phyloP scores from a whole-genome alignment of 768 basidiomycete genomes.

The Tricholoma furcatifolium region DNA sequence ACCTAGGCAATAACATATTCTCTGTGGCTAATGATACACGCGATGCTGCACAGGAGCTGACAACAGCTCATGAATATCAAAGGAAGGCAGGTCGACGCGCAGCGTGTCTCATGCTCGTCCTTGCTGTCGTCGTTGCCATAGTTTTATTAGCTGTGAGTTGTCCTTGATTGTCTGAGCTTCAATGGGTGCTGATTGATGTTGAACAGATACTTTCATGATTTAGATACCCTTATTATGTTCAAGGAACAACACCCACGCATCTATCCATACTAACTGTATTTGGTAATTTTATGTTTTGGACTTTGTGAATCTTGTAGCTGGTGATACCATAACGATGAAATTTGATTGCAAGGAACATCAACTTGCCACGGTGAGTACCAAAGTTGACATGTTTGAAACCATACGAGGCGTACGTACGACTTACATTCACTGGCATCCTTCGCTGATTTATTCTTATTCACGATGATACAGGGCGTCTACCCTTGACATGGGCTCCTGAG shows the following conservation, averaged over 20 bases:
- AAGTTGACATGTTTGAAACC: no score
- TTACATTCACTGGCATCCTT: no score
- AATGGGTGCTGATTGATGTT: neutral
- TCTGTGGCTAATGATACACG: slow-evolving; percentile 82
- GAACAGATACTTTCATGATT: slow-evolving; percentile 13
- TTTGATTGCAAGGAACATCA: no score
- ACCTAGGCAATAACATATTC: slow-evolving; percentile 91
- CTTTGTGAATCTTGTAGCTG: neutral
- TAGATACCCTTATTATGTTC: slow-evolving; percentile 6
- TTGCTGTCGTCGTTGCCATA: slow-evolving; percentile 82
- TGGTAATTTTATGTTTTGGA: slow-evolving; percentile 12
- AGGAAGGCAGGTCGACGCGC: slow-evolving; percentile 90
- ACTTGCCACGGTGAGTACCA: no score
- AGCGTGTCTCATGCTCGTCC: slow-evolving; percentile 84
- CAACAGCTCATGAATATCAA: slow-evolving; percentile 90
- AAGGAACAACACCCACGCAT: neutral
- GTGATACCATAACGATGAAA: neutral
- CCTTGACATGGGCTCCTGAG: no score
- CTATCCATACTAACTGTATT: slow-evolving; percentile 10
- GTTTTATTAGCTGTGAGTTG: slow-evolving; percentile 87
- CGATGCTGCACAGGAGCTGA: slow-evolving; percentile 83
- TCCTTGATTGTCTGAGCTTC: neutral
- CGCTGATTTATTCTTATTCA: no score
- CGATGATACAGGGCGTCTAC: no score
- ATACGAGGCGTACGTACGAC: no score